Evolutionary conservation across 2,329 filamentous ascomycete genomes (phyloP).

Genomic region (Colletotrichum spinosum): DNA sequence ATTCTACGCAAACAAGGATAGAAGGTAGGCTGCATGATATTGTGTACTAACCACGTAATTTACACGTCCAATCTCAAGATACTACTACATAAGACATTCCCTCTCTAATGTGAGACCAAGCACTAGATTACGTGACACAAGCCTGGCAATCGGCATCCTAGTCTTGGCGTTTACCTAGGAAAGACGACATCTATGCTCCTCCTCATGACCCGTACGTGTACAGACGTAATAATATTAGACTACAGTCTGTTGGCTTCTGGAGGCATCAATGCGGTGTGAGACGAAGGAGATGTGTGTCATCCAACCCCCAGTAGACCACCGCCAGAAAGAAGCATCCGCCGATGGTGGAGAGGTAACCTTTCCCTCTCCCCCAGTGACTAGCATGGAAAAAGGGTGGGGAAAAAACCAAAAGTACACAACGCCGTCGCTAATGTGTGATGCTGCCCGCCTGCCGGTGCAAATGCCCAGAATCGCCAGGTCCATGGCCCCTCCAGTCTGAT

Average conservation of each 20-base stretch:
- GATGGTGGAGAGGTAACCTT: too few relatives aligned
- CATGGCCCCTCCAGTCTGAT: constrained; percentile 5
- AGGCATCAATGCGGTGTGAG: constrained; percentile 22
- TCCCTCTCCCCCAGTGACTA: too few relatives aligned
- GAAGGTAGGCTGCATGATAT: too few relatives aligned
- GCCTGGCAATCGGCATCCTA: too few relatives aligned
- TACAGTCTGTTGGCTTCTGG: constrained; percentile 10
- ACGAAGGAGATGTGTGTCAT: constrained; percentile 12
- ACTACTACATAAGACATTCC: constrained; percentile 11
- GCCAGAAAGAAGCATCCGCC: too few relatives aligned
- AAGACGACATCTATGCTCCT: background rate
- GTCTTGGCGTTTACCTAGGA: background rate
- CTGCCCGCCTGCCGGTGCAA: constrained; percentile 30
- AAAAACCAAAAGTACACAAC: constrained; percentile 42
- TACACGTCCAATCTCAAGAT: too few relatives aligned
- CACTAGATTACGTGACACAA: constrained; percentile 11
- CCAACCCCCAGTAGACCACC: background rate
- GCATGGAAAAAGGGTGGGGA: background rate
- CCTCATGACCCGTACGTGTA: background rate
- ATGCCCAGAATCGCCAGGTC: constrained; percentile 18
- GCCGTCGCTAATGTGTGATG: constrained; percentile 53
- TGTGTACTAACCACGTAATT: too few relatives aligned
- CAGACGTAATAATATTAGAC: constrained; percentile 29
- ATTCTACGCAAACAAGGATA: too few relatives aligned
- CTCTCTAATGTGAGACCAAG: background rate